Evolutionary conservation across 257 asterid species (phyloP).

Genomic region (Fraxinus pennsylvanica): DNA sequence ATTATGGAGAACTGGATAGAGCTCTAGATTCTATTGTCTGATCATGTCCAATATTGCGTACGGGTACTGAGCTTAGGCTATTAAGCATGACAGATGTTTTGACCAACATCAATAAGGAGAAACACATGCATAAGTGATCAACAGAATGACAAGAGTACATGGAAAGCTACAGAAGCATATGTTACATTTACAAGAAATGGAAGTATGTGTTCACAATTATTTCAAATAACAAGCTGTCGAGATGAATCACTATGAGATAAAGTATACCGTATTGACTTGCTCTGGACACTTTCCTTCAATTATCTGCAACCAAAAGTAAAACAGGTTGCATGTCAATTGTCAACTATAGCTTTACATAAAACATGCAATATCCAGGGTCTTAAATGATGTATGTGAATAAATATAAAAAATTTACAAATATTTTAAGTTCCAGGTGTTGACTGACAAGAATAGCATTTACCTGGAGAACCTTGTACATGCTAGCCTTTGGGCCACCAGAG

Average conservation of each 20-base stretch:
- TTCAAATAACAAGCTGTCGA: neutral
- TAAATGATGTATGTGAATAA: neutral
- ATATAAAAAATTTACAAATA: slow-evolving; percentile 3
- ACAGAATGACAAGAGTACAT: too few relatives aligned
- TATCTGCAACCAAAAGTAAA: slow-evolving; percentile 58
- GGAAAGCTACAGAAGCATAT: too few relatives aligned
- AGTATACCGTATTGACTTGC: slow-evolving; percentile 55
- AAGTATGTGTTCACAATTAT: neutral
- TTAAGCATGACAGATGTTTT: neutral
- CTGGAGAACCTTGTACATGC: slow-evolving; percentile 93
- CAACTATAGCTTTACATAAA: slow-evolving; percentile 1
- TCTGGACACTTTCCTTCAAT: slow-evolving; percentile 70
- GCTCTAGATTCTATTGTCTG: neutral
- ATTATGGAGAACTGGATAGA: neutral
- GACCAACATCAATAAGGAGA: neutral
- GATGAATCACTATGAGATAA: neutral
- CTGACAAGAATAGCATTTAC: slow-evolving; percentile 38
- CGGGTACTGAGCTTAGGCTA: too few relatives aligned
- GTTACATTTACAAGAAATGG: neutral
- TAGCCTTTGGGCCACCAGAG: slow-evolving; percentile 93
- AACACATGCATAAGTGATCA: neutral
- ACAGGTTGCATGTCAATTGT: slow-evolving; percentile 5
- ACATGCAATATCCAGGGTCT: neutral
- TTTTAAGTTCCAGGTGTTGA: slow-evolving; percentile 10
- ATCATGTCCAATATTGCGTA: neutral